These are phyloP conservation scores for Xylariaceae sp. DNA, from an alignment of 2,329 filamentous ascomycete genomes.

Conservation along the genomic window DNA sequence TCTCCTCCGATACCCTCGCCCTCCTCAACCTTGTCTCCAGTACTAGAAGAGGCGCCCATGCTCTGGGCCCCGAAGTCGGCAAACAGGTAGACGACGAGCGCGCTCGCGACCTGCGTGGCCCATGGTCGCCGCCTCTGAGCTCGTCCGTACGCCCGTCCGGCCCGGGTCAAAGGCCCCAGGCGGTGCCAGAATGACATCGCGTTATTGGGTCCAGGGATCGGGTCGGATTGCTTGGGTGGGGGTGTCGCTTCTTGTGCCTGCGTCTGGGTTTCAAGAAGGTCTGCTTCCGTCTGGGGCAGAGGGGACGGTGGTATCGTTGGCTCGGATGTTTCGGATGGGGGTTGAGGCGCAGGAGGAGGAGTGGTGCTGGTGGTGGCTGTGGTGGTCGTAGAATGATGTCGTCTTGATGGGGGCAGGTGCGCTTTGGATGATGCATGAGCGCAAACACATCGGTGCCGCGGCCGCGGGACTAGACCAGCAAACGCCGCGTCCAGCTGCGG, in stretches of 20 bases:
- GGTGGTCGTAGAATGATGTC: too few species aligned
- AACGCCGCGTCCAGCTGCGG: slow-evolving; percentile 8
- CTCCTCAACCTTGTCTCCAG: slow-evolving; percentile 19
- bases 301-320: too few species aligned
- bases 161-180: slow-evolving; percentile 50
- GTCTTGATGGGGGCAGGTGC: too few species aligned
- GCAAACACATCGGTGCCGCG: too few species aligned
- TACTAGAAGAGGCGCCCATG: slow-evolving; percentile 40
- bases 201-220: slow-evolving; percentile 37
- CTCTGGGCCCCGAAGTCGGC: slow-evolving; percentile 75
- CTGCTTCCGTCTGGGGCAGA: too few species aligned
- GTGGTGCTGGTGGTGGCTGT: slow-evolving; percentile 19
- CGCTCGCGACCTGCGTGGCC: slow-evolving; percentile 70
- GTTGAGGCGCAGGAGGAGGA: slow-evolving; percentile 10
- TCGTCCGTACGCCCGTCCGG: slow-evolving; percentile 57
- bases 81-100: slow-evolving; percentile 71
- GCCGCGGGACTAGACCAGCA: slow-evolving; percentile 2
- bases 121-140: slow-evolving; percentile 69
- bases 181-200: slow-evolving; percentile 48
- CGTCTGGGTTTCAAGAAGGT: neutral
- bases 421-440: too few species aligned
- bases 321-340: neutral
- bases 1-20: slow-evolving; percentile 33
- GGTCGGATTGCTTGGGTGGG: slow-evolving; percentile 22
- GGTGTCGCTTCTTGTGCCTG: slow-evolving; percentile 2